Base-by-base conservation (phyloP, 306 rosid genomes). In the Geum urbanum region DNA sequence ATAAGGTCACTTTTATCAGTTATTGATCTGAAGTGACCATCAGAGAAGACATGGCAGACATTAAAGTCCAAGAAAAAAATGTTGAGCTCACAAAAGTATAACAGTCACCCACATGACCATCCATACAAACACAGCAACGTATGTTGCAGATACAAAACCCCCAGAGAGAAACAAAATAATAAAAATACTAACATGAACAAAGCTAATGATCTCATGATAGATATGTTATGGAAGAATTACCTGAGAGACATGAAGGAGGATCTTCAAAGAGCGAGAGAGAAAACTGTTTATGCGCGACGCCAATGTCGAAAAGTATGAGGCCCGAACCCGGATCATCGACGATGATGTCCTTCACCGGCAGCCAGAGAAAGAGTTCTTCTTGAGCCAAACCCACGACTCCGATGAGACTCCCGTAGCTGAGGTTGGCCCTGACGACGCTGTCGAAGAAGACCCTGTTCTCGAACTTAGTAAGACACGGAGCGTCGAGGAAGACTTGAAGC, bases 321-420 rank as follows among this genome's bases (percentile, higher is more conserved):
- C 96, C 98, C 0, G 97, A 90, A n/a, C 44, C 72, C 0, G 98
- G 98, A 46, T 92, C 92, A 70, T 80, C 79, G 7, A 92, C 96
- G 9, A 90, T 82, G 74, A 90, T 92, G 65, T 90, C 96, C 57
- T 88, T 92, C n/a, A 92, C 88, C 0, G 96, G 96, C 2, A 92
- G 85, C 98, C 96, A 92, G 0, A 92, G 76, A 52, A 92, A 90
- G 2, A 92, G 87, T 82, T 92, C 98, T 63, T 92, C 96, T 9
- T 92, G 98, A 40, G 89, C 72, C 3, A 92, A 71, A 52, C 97
- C 98, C 78, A 85, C 81, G 0, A 92, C 91, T 18, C 92, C 96
- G 9, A 85, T 90, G 73, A 90, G 88, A 56, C 96, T 88, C 3
- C 98, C 96, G 27, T 85, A 92, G 71, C 87, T 90, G 66, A 90